Evolutionary conservation across 805 yeast genomes (phyloP), one percentile per base, ranked within the genome.

Genomic region (Blastobotrys terrestris): DNA sequence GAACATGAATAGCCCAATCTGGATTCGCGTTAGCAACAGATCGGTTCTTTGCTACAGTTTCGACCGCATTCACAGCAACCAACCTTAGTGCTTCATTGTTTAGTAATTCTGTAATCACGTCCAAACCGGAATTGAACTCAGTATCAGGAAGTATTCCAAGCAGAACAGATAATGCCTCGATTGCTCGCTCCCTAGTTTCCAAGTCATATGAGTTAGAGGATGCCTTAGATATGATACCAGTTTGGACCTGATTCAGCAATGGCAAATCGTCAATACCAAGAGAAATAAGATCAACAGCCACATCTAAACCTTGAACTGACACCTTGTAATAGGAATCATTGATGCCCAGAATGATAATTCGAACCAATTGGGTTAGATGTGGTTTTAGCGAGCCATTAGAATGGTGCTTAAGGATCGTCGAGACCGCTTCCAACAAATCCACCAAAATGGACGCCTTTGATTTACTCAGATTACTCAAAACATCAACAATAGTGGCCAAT

Each of bases 121-220:
- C 31, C 39, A 73, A 68, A 7, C 70, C 61, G 14, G 68, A 60
- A 22, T 69, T 40, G 1, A 60, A 56, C n/a, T 58, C 60, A 2
- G 49, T 46, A 15, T 56, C 53, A 7, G 51, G 35, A 16, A 65
- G 42, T 47, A 72, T 51, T 11, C 70, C 69, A 11, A 72, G 44
- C 35, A 26, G 35, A 26, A 11, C 35, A 5, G 35, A 26, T 26
- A 26, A 26, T 2, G 64, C 65, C 41, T 57, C 59, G 15, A 72
- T 64, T 0, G 76, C 72, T n/a, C 57, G 55, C 43, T 67, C 72
- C 53, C 76, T 62, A 3, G 72, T 59, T 39, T 71, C 75, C 52
- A 71, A 63, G 44, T 67, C 74, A 31, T 64, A 61, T 41, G 73
- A 67, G 2, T 71, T 54, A 1, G 68, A 62, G 0, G 62, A 51